These are phyloP conservation scores for Ilex asprella DNA, from an alignment of 257 asterid genomes.

Conservation along the genomic window DNA sequence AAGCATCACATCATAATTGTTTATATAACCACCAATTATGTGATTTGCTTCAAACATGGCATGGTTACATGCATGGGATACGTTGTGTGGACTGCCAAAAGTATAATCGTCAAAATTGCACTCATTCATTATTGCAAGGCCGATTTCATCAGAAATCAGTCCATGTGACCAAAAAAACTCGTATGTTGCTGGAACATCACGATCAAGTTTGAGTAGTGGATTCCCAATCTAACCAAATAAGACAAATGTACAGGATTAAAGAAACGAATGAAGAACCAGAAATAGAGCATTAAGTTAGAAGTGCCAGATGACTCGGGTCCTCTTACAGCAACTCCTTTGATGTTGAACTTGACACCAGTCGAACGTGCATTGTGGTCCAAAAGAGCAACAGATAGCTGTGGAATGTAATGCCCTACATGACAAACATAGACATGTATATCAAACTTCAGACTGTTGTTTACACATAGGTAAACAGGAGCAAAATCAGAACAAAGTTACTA, in stretches of 20 bases:
- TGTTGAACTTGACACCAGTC: conserved; percentile 63
- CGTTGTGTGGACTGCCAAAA: conserved; percentile 64
- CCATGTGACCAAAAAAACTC: conserved; percentile 97
- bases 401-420: conserved; percentile 77
- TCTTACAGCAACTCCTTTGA: conserved; percentile 85
- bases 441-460: no score
- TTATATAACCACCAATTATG: conserved; percentile 67
- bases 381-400: conserved; percentile 75
- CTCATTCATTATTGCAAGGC: conserved; percentile 65
- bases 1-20: conserved; percentile 74
- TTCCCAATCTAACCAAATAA: conserved; percentile 69
- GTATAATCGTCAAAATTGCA: conserved; percentile 85
- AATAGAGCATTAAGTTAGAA: neutral
- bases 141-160: conserved; percentile 89
- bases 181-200: conserved; percentile 75
- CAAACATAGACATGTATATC: neutral
- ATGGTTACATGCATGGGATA: conserved; percentile 44
- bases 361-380: conserved; percentile 68
- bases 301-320: neutral
- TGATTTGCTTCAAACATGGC: conserved; percentile 57
- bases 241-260: neutral
- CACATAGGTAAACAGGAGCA: no score
- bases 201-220: conserved; percentile 86
- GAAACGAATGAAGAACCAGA: neutral
- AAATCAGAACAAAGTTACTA: no score